A percentile compares a stretch with the other conserved stretches of the same genome.
phyloP scores from a whole-genome alignment of 2,329 filamentous ascomycete genomes.

The Apiospora aurea region DNA sequence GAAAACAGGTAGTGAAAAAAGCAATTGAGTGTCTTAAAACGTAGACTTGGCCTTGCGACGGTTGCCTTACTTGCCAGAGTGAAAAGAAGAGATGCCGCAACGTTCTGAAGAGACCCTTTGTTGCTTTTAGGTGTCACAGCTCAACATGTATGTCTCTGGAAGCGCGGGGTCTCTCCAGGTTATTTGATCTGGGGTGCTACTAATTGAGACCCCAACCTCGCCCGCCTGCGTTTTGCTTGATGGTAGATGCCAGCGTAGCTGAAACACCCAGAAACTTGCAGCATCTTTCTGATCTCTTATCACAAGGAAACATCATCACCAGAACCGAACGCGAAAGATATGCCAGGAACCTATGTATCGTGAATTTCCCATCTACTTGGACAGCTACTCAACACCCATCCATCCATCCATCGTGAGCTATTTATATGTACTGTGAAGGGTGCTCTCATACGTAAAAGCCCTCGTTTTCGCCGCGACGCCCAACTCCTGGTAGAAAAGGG shows the following conservation, averaged over 20 bases:
- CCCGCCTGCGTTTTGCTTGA: too few relatives aligned
- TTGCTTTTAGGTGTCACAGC: background rate
- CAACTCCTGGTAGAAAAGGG: background rate
- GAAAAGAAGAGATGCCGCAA: too few relatives aligned
- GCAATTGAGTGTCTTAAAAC: background rate
- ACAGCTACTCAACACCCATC: background rate
- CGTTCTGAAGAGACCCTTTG: too few relatives aligned
- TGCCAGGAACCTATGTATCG: background rate
- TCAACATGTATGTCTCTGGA: too few relatives aligned
- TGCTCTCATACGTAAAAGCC: slow-evolving; percentile 3
- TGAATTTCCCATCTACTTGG: background rate
- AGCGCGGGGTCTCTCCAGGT: background rate
- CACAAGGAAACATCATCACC: too few relatives aligned
- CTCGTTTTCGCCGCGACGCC: background rate
- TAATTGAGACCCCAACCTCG: background rate
- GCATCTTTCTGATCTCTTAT: background rate
- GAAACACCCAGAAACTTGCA: background rate
- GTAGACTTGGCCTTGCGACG: background rate
- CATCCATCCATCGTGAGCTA: slow-evolving; percentile 7
- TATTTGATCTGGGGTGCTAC: too few relatives aligned
- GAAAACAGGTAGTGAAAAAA: background rate
- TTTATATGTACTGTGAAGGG: background rate
- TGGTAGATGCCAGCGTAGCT: background rate
- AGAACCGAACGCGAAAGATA: background rate
- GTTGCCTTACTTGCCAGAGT: too few relatives aligned